Conservation (phyloP, 345 rosid species). For the Moricandia arvensis region DNA sequence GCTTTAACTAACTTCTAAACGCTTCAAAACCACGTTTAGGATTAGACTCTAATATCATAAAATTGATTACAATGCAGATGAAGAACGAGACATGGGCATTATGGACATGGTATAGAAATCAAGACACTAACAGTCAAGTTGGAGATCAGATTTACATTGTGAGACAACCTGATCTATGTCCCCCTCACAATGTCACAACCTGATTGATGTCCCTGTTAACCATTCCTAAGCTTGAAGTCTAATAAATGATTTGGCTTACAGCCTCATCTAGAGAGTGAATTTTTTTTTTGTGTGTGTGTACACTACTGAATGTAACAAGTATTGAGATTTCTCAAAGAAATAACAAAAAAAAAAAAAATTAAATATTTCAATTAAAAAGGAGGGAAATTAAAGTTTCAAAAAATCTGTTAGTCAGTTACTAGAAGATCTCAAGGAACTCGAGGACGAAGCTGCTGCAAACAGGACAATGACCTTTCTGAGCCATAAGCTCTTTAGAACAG, state of each 20-base stretch:
- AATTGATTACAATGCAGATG: slow-evolving; percentile 42
- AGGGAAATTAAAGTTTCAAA: background rate
- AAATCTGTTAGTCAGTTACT: slow-evolving; percentile 2
- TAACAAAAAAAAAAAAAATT: too few relatives aligned
- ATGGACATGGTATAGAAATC: slow-evolving; percentile 92
- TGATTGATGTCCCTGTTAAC: background rate
- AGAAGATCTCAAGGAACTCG: slow-evolving; percentile 87
- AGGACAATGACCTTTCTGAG: slow-evolving; percentile 87
- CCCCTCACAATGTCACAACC: slow-evolving; percentile 6
- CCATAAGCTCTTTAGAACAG: slow-evolving; percentile 93
- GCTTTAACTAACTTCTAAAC: background rate
- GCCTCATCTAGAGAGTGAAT: background rate
- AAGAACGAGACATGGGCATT: slow-evolving; percentile 82
- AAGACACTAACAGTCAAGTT: slow-evolving; percentile 48
- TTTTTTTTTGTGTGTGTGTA: background rate
- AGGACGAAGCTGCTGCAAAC: slow-evolving; percentile 75
- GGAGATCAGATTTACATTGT: slow-evolving; percentile 91
- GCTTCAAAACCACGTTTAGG: background rate
- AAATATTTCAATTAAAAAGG: background rate
- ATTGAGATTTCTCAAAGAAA: background rate
- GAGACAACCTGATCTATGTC: slow-evolving; percentile 60
- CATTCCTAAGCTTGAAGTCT: too few relatives aligned
- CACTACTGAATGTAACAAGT: background rate
- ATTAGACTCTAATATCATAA: background rate
- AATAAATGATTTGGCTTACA: background rate